Conservation (phyloP, 108 stramenopile genomes). For the Cyclotella kingstonii region DNA sequence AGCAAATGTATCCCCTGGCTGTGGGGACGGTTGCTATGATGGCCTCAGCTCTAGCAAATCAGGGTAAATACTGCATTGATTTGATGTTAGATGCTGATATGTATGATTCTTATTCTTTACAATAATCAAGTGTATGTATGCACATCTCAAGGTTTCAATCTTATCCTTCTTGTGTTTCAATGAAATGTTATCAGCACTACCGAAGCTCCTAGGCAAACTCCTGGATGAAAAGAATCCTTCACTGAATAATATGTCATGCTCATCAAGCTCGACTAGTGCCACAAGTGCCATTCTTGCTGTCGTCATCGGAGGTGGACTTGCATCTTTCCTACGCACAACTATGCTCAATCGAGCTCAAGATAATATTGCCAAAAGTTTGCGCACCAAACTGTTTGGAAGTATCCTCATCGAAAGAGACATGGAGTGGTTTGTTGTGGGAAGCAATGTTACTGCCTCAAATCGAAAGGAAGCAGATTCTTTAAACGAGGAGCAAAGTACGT, state of each 20-base stretch:
- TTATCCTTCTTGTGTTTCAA: no score
- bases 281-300: conserved; percentile 52
- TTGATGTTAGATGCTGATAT: no score
- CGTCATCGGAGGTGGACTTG: conserved; percentile 73
- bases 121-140: no score
- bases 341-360: conserved; percentile 72
- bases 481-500: neutral
- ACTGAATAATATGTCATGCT: conserved; percentile 16
- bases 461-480: conserved; percentile 2
- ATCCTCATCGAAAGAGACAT: conserved; percentile 59
- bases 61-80: conserved; percentile 64
- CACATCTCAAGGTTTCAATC: neutral
- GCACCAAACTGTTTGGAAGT: conserved; percentile 51
- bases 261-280: conserved; percentile 12
- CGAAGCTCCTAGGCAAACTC: conserved; percentile 65
- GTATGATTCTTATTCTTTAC: no score
- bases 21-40: conserved; percentile 76
- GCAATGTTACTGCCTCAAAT: neutral
- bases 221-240: conserved; percentile 60
- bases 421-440: conserved; percentile 75
- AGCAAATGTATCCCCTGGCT: conserved; percentile 54
- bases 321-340: conserved; percentile 73
- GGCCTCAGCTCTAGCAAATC: conserved; percentile 67
- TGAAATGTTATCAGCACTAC: conserved; percentile 48
- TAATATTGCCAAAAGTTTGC: conserved; percentile 66